Evolutionary conservation across 1,139 yeast genomes (phyloP), one percentile per base, ranked within the genome.

Genomic region (Protomyces macrosporus): DNA sequence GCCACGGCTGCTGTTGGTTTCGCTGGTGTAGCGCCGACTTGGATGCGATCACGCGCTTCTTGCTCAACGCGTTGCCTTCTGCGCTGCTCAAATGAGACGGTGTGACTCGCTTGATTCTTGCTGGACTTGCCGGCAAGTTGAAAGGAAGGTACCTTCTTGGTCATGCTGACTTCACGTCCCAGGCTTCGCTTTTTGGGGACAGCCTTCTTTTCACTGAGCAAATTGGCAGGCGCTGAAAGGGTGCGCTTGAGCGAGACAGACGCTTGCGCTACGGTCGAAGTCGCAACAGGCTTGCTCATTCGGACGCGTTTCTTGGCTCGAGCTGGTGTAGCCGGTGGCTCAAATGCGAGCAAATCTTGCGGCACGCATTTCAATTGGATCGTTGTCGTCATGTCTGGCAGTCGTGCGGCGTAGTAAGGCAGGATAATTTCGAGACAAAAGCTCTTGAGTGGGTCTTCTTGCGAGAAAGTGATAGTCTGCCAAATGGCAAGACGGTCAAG

Each of bases 151-250:
- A 50, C 52, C 4, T 50, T 50, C 36, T 52, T 58, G 9, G 52
- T 39, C 62, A 58, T 58, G n/a, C 56, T 51, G 3, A 58, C 53
- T 23, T 58, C 62, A n/a, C 62, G 42, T 14, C 62, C 62, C 1
- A 58, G 56, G 34, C 45, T 58, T 2, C 56, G 51, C 30, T 58
- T 58, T 42, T 52, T 58, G 45, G 35, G 34, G 10, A 33, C 55
- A 36, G 50, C 36, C 35, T 45, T 30, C 30, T 50, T 57, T 12
- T 40, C 53, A 10, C 56, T 39, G 12, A 58, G 45, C 16, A 58
- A 40, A 23, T 45, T 52, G n/a, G 62, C 62, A 6, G 62, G 62
- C 23, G 62, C 62, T 23, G 62, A 58, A 14, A 14, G 23, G 12
- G 56, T 52, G 16, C 62, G 40, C 30, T 58, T 58, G 23, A 58